Evolutionary conservation across 768 basidiomycete genomes (phyloP).

Genomic region (Panaeolus cyanescens): DNA sequence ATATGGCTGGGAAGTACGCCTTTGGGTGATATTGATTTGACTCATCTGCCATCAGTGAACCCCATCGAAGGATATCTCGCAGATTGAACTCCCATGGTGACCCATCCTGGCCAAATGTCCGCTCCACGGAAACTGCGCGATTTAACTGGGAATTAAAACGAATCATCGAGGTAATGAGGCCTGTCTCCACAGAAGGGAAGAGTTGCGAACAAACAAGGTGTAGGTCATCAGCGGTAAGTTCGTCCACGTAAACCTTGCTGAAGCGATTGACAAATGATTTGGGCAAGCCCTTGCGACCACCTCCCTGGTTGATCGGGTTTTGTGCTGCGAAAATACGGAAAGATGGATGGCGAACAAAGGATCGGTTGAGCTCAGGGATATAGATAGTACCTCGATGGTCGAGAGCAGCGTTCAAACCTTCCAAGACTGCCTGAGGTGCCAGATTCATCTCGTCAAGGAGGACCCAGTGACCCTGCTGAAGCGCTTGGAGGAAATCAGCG

Average conservation of each 20-base stretch:
- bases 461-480: constrained; percentile 98
- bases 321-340: constrained; percentile 98
- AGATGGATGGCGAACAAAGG: constrained; percentile 86
- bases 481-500: constrained; percentile 89
- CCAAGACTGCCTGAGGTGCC: constrained; percentile 93
- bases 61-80: constrained; percentile 92
- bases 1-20: constrained; percentile 69
- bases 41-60: constrained; percentile 48
- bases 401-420: constrained; percentile 93
- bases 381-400: constrained; percentile 96
- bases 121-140: constrained; percentile 61
- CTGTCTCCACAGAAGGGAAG: constrained; percentile 60
- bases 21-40: constrained; percentile 47
- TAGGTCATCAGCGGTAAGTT: constrained; percentile 78
- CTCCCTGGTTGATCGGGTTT: constrained; percentile 94
- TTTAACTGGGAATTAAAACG: constrained; percentile 74
- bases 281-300: constrained; percentile 95
- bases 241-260: constrained; percentile 94
- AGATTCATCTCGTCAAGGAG: constrained; percentile 99
- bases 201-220: constrained; percentile 75
- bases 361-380: constrained; percentile 91
- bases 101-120: constrained; percentile 75
- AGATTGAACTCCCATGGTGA: constrained; percentile 99
- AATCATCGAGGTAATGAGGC: constrained; percentile 74
- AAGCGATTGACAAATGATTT: constrained; percentile 98